phyloP scores from a whole-genome alignment of 176 grass and related monocot species.

The Rhynchospora tenuis region DNA sequence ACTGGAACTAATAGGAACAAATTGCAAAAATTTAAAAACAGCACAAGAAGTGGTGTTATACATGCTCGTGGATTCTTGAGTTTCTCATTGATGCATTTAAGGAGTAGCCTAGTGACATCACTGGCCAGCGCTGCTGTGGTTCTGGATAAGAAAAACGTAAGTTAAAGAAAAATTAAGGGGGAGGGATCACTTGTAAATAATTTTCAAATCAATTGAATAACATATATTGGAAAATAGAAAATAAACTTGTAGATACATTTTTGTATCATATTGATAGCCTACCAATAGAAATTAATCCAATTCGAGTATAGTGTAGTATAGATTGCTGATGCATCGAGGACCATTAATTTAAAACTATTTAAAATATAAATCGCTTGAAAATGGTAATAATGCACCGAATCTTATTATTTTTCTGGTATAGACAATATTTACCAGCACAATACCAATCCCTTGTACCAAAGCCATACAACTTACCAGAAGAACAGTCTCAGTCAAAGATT shows the following conservation, averaged over 20 bases:
- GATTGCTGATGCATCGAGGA: too few relatives aligned
- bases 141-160: not conserved
- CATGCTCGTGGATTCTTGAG: not conserved
- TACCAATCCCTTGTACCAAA: not conserved
- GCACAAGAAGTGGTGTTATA: not conserved
- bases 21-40: not conserved
- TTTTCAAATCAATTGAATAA: too few relatives aligned
- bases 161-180: not conserved
- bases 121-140: not conserved
- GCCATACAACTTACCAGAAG: conserved; percentile 6
- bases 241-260: too few relatives aligned
- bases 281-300: too few relatives aligned
- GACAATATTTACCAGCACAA: not conserved
- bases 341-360: too few relatives aligned
- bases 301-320: too few relatives aligned
- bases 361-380: too few relatives aligned
- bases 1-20: not conserved
- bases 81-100: not conserved
- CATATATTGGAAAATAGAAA: too few relatives aligned
- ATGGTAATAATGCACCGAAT: too few relatives aligned
- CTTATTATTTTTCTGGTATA: not conserved
- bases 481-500: conserved; percentile 18
- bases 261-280: too few relatives aligned
- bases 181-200: too few relatives aligned
- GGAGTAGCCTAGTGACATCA: not conserved